Evolutionary conservation across 2,329 filamentous ascomycete genomes (phyloP).

Genomic region (Aspergillus fumigatus): DNA sequence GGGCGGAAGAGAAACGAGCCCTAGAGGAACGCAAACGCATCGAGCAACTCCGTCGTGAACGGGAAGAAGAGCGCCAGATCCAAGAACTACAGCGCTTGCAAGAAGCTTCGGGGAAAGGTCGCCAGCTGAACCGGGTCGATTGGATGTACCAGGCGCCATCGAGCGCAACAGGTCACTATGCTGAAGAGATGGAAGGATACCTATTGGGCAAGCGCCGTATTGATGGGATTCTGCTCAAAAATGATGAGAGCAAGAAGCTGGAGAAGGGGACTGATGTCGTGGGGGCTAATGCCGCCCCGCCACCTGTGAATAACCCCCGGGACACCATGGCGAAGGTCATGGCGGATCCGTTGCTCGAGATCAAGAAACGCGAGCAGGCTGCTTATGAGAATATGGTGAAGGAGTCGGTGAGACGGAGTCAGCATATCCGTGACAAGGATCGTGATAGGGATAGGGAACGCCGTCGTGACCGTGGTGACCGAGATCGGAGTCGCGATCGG

Average conservation of each 20-base stretch:
- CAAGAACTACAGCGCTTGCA: slow-evolving; percentile 88
- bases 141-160: slow-evolving; percentile 97
- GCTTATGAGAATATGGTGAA: slow-evolving; percentile 60
- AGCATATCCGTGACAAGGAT: slow-evolving; percentile 15
- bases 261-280: slow-evolving; percentile 59
- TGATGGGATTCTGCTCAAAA: slow-evolving; percentile 73
- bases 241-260: slow-evolving; percentile 72
- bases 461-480: slow-evolving; percentile 13
- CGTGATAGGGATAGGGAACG: slow-evolving; percentile 15
- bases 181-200: slow-evolving; percentile 89
- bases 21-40: slow-evolving; percentile 93
- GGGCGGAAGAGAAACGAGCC: slow-evolving; percentile 86
- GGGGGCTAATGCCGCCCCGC: slow-evolving; percentile 17
- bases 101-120: slow-evolving; percentile 79
- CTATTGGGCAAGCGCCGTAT: slow-evolving; percentile 88
- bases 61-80: slow-evolving; percentile 86
- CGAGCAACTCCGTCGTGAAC: slow-evolving; percentile 85
- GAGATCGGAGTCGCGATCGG: slow-evolving; percentile 11
- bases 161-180: slow-evolving; percentile 63
- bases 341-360: slow-evolving; percentile 85
- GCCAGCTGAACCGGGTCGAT: slow-evolving; percentile 77
- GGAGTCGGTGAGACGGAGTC: slow-evolving; percentile 35
- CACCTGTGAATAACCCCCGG: slow-evolving; percentile 64
- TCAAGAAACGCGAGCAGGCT: slow-evolving; percentile 86
- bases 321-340: slow-evolving; percentile 84